Base-by-base conservation (phyloP, 345 rosid genomes). In the Dovyalis caffra region DNA sequence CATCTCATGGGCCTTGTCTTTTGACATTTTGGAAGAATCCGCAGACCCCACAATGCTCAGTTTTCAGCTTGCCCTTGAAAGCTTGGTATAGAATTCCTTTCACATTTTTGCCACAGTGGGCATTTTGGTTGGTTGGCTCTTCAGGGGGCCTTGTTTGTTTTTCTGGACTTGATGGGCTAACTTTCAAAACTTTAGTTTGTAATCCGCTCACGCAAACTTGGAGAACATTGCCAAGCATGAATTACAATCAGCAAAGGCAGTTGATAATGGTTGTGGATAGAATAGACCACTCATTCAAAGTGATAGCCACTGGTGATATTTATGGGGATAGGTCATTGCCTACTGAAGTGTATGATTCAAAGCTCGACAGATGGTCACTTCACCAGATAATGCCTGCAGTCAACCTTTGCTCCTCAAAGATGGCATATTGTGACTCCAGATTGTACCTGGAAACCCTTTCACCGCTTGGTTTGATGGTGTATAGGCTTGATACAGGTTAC, bases 381-480 rank as follows among this genome's bases (percentile, higher is more conserved):
- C 97, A 95, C 79, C 97, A 91, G 84, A 90, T 86, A 76, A 95
- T 91, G 97, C 99, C 97, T 53, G 95, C 97, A 0, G 99, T 91
- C 76, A 92, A 95, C 75, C 91, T 92, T 74, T 92, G 97, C 85
- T 92, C 99, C 26, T 92, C 95, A 23, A 92, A 95, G 84, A 92
- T 92, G 94, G 97, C 99, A 0, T 91, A 91, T 78, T 95, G 97
- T 71, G 95, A 92, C 83, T 94, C 97, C 69, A 83, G 92, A 8
- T 83, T 94, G 76, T 94, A 91, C 82, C 81, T 94, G 74, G 99
- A 92, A 83, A 90, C 99, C 65, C 99, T 95, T 77, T 95, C 97
- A 3, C 97, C 97, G 0, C 94, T 95, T 76, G 99, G 99, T 71
- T 83, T 95, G 86, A 92, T 95, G 97, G 86, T 92, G 92, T 95